A percentile compares a stretch with the other conserved stretches of the same genome.
Evolutionary conservation across 208 protist genomes (phyloP).

Genomic region (Leishmania aethiopica): DNA sequence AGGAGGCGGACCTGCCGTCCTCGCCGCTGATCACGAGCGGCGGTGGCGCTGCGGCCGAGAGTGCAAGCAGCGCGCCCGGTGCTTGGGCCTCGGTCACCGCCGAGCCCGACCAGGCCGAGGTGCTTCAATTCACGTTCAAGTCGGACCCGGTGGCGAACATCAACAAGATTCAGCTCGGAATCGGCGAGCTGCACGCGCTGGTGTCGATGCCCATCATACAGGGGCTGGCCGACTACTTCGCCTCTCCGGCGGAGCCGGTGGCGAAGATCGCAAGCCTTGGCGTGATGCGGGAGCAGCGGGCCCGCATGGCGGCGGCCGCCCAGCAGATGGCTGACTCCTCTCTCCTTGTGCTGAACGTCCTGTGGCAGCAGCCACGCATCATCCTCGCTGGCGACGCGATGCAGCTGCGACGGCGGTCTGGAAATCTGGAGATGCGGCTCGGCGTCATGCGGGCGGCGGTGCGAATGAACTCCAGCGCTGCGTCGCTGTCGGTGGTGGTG

Average conservation of each 20-base stretch:
- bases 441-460: constrained; percentile 70
- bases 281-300: constrained; percentile 80
- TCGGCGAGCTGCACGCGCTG: constrained; percentile 67
- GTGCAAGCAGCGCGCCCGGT: background rate
- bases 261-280: constrained; percentile 79
- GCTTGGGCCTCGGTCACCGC: background rate
- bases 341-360: constrained; percentile 49
- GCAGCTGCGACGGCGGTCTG: constrained; percentile 35
- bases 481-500: constrained; percentile 37
- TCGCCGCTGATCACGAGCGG: constrained; percentile 14
- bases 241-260: constrained; percentile 66
- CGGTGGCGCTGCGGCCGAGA: constrained; percentile 4
- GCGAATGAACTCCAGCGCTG: constrained; percentile 42
- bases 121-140: constrained; percentile 50
- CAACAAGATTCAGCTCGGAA: constrained; percentile 53
- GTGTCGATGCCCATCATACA: constrained; percentile 67
- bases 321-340: constrained; percentile 57
- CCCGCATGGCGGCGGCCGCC: constrained; percentile 59
- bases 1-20: constrained; percentile 18
- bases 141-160: constrained; percentile 43
- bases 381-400: constrained; percentile 63
- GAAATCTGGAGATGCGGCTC: constrained; percentile 68
- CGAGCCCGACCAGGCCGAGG: constrained; percentile 21
- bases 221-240: constrained; percentile 75
- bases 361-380: constrained; percentile 80